phyloP scores from a whole-genome alignment of 2,329 filamentous ascomycete genomes.

The Monosporascus sp. region DNA sequence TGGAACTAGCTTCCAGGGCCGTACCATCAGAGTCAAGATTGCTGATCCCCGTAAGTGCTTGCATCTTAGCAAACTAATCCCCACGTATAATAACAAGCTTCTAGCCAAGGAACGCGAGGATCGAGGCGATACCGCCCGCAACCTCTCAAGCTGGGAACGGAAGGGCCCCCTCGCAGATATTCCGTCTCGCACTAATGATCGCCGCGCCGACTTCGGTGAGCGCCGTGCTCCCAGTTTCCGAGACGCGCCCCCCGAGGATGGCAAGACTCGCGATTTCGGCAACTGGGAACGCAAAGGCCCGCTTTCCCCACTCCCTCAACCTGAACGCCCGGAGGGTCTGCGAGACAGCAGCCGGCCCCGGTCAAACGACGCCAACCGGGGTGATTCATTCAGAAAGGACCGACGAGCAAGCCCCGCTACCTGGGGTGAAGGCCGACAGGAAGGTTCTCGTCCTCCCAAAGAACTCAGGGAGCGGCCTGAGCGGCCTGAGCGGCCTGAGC shows the following conservation, averaged over 20 bases:
- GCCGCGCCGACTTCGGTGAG: conserved; percentile 53
- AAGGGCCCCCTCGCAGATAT: conserved; percentile 82
- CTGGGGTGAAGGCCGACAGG: conserved; percentile 70
- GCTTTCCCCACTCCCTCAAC: conserved; percentile 62
- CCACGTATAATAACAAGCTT: conserved; percentile 30
- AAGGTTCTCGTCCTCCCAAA: conserved; percentile 74
- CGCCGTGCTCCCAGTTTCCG: conserved; percentile 59
- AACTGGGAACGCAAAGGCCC: conserved; percentile 97
- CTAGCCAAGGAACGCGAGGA: conserved; percentile 76
- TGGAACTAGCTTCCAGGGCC: conserved; percentile 77
- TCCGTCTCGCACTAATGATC: conserved; percentile 37
- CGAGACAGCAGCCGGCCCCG: conserved; percentile 52
- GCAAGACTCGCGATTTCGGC: conserved; percentile 72
- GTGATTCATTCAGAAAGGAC: conserved; percentile 55
- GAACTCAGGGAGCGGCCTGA: conserved; percentile 71
- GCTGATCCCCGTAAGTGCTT: conserved; percentile 86
- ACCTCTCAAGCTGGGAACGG: conserved; percentile 86
- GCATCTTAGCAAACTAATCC: conserved; percentile 1
- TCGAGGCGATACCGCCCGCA: conserved; percentile 62
- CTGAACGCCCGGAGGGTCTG: conserved; percentile 43
- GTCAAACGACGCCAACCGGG: conserved; percentile 53
- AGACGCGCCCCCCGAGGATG: conserved; percentile 65
- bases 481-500: too few relatives aligned
- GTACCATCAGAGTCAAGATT: conserved; percentile 88
- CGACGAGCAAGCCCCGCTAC: conserved; percentile 66